Percentiles rank a stretch among this genome's conserved stretches.
Evolutionary conservation across 495 filamentous ascomycete genomes (phyloP).

Genomic region (Amniculicola lignicola): DNA sequence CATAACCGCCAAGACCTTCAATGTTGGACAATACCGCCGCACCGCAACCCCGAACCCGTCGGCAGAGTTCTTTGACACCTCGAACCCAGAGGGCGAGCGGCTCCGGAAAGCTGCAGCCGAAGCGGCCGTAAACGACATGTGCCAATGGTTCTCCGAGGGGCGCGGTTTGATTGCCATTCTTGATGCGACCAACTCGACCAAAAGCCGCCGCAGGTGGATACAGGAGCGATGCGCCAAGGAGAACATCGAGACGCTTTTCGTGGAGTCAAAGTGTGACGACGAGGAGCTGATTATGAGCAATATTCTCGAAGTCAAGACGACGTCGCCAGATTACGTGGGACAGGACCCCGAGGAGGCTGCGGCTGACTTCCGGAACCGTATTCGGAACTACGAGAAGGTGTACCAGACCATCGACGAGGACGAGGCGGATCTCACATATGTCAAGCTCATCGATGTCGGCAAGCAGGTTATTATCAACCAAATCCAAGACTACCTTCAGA

Average conservation of each 20-base stretch:
- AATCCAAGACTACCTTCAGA: slow-evolving; percentile 94
- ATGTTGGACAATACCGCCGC: slow-evolving; percentile 92
- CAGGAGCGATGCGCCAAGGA: slow-evolving; percentile 67
- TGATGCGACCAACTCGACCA: slow-evolving; percentile 94
- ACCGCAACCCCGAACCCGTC: slow-evolving; percentile 77
- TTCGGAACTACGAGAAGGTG: slow-evolving; percentile 92
- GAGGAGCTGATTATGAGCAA: slow-evolving; percentile 95
- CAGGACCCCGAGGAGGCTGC: slow-evolving; percentile 91
- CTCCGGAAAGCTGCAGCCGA: slow-evolving; percentile 82
- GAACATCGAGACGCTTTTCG: slow-evolving; percentile 85
- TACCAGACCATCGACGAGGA: slow-evolving; percentile 88
- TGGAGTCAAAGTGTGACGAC: slow-evolving; percentile 93
- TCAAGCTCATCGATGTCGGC: slow-evolving; percentile 96
- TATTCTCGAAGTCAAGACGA: slow-evolving; percentile 95
- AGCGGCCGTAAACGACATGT: slow-evolving; percentile 85
- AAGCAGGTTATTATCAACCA: slow-evolving; percentile 94
- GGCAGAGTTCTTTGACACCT: slow-evolving; percentile 88
- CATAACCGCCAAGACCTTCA: slow-evolving; percentile 89
- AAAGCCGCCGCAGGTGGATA: slow-evolving; percentile 85
- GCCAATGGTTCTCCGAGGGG: slow-evolving; percentile 75
- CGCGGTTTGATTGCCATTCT: slow-evolving; percentile 82
- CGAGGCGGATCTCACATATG: slow-evolving; percentile 81
- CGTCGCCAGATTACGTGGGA: slow-evolving; percentile 88
- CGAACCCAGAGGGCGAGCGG: slow-evolving; percentile 84
- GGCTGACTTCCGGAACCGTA: slow-evolving; percentile 86